Evolutionary conservation across 805 yeast species (phyloP), one percentile per base, ranked within the genome.

Genomic region (Crinitomyces ghanaensis): DNA sequence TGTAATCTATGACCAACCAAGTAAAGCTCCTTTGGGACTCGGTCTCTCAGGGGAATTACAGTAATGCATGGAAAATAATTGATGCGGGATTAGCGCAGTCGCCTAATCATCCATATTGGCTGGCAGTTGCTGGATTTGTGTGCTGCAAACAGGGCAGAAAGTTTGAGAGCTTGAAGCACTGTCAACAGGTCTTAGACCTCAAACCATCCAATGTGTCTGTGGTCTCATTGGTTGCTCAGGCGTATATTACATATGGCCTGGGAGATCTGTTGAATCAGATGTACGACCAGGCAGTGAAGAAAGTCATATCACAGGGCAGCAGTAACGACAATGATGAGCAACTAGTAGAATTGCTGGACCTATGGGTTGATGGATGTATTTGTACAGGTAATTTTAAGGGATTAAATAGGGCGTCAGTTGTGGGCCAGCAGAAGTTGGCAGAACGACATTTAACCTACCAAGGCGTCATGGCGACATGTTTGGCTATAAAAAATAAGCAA

Each of bases 321-420:
- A 36, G n/a, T n/a, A n/a, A n/a, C n/a, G n/a, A n/a, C n/a, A n/a
- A n/a, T n/a, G n/a, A n/a, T n/a, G n/a, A n/a, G n/a, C n/a, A n/a
- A n/a, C n/a, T n/a, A n/a, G n/a, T n/a, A 38, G 43, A 34, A 59
- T 19, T 41, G 2, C 29, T 49, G 11, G 48, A 44, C 8, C 16
- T 28, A 21, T 81, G 88, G 85, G 74, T 75, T 48, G 63, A 63
- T 25, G 55, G 63, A 26, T 60, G 77, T 19, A 47, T 76, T 19
- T 62, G 62, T 5, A 56, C 55, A 24, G 60, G 58, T 23, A 73
- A 78, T 50, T 50, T 62, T 16, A 54, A 63, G 29, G 66, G 70
- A 11, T 53, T 76, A 51, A 79, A 74, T 34, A 71, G 71, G 42
- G 61, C 74, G 0, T 54, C 75, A 6, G 44, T 51, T 30, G 46